A percentile compares a stretch with the other conserved stretches of the same genome.
Conservation (phyloP, 495 filamentous ascomycete genomes). For the Podospora anserina region DNA sequence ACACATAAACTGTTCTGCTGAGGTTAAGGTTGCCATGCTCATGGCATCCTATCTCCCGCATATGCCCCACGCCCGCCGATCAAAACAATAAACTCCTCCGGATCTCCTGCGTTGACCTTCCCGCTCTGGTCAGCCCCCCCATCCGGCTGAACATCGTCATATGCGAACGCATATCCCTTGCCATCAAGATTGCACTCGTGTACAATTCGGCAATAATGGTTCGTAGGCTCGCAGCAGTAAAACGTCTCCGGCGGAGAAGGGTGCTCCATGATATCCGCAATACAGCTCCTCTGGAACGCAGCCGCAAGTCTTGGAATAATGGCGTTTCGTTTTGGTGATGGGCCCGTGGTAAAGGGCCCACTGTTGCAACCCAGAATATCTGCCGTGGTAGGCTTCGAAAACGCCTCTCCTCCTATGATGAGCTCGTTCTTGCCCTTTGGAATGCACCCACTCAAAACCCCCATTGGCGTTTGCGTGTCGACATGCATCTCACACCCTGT, state of each 20-base stretch:
- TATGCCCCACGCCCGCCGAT: constrained; percentile 54
- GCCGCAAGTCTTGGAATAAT: constrained; percentile 62
- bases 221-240: constrained; percentile 58
- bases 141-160: constrained; percentile 69
- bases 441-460: constrained; percentile 30
- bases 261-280: constrained; percentile 49
- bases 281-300: constrained; percentile 63
- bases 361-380: constrained; percentile 73
- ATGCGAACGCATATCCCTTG: constrained; percentile 75
- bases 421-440: constrained; percentile 21
- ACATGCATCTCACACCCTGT: constrained; percentile 26
- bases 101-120: constrained; percentile 59
- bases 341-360: constrained; percentile 61
- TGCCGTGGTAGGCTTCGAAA: constrained; percentile 55
- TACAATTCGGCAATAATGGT: constrained; percentile 69
- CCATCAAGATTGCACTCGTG: constrained; percentile 63
- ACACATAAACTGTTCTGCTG: too few relatives aligned
- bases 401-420: constrained; percentile 47
- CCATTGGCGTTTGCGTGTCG: constrained; percentile 43
- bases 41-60: constrained; percentile 28
- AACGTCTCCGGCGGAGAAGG: constrained; percentile 54
- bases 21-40: neutral
- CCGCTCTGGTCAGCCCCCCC: constrained; percentile 64
- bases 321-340: constrained; percentile 57
- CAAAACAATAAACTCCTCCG: constrained; percentile 59